Base-by-base conservation (phyloP, 2,329 filamentous ascomycete species). In the Parascedosporium putredinis region DNA sequence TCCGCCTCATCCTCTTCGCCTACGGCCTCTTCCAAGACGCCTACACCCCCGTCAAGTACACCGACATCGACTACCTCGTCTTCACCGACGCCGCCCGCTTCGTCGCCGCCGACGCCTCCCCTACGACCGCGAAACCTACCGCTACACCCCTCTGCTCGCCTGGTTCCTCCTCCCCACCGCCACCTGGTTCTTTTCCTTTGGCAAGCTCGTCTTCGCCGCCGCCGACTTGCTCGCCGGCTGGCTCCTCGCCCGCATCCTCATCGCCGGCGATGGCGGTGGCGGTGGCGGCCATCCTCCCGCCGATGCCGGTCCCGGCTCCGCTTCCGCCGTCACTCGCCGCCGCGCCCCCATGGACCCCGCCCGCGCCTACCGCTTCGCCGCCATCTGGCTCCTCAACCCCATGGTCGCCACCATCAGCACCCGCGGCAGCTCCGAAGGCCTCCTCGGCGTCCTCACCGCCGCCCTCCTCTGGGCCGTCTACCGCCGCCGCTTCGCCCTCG, bases 331-430 rank as follows among this genome's bases (percentile, higher is more conserved):
- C n/a, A n/a, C n/a, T n/a, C n/a, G n/a, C n/a, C n/a, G n/a, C n/a
- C n/a, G n/a, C n/a, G n/a, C n/a, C n/a, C n/a, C n/a, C n/a, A 76
- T 83, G 70, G 57, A 66, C 2, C 59, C 63, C 6, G 67, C 70
- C 18, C 65, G 72, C 1, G 88, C 88, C 1, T 71, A 90, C 53
- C 81, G 78, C 53, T 96, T 87, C 59, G 85, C 90, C 1, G 81
- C 83, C 56, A 84, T 96, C 34, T 98, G 93, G 93, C 70, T 97
- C 53, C 75, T 96, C 61, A 98, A 98, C 60, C 93, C 93, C 0
- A 97, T 98, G 90, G 93, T 97, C 8, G 93, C 93, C 0, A 88
- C 89, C 33, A 98, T 98, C 60, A 95, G 88, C 66, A 97, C 93
- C 10, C 75, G 93, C 45, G 93, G 93, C 12, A 96, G 90, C 67